Evolutionary conservation across 768 basidiomycete species (phyloP).

Genomic region (Termitomyces sp.): DNA sequence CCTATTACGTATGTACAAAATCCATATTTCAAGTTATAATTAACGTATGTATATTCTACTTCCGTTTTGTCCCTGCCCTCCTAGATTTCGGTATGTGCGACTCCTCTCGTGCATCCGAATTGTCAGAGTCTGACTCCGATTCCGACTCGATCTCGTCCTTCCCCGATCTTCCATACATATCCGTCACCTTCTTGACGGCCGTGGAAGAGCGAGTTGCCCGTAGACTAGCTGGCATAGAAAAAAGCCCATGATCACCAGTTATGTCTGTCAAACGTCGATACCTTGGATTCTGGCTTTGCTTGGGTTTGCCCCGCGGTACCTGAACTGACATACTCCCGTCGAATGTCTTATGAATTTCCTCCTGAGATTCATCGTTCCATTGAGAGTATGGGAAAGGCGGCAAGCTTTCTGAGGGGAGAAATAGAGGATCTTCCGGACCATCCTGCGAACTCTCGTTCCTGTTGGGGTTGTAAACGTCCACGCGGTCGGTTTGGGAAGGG

Average conservation of each 20-base stretch:
- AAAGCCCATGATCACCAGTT: slow-evolving; percentile 36
- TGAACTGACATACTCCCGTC: slow-evolving; percentile 26
- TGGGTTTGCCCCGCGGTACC: slow-evolving; percentile 13
- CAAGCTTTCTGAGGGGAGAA: slow-evolving; percentile 52
- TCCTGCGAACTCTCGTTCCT: slow-evolving; percentile 4
- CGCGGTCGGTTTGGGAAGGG: slow-evolving; percentile 7
- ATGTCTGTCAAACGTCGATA: slow-evolving; percentile 57
- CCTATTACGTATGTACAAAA: background rate
- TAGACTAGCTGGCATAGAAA: slow-evolving; percentile 26
- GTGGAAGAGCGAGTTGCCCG: slow-evolving; percentile 28
- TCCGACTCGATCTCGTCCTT: slow-evolving; percentile 32
- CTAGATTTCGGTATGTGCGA: slow-evolving; percentile 65
- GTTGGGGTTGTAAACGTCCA: slow-evolving; percentile 5
- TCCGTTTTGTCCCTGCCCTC: slow-evolving; percentile 41
- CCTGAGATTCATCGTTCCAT: slow-evolving; percentile 23
- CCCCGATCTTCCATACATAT: slow-evolving; percentile 36
- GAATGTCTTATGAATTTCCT: background rate
- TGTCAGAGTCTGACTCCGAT: slow-evolving; percentile 44
- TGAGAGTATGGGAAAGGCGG: slow-evolving; percentile 54
- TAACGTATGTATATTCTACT: slow-evolving; percentile 1
- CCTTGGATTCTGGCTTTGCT: slow-evolving; percentile 15
- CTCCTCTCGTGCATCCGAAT: slow-evolving; percentile 32
- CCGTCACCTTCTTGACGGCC: slow-evolving; percentile 24
- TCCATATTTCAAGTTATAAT: background rate
- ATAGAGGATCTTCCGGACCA: slow-evolving; percentile 33